Base-by-base conservation (phyloP, 257 asterid species). In the Orobanche coerulescens region DNA sequence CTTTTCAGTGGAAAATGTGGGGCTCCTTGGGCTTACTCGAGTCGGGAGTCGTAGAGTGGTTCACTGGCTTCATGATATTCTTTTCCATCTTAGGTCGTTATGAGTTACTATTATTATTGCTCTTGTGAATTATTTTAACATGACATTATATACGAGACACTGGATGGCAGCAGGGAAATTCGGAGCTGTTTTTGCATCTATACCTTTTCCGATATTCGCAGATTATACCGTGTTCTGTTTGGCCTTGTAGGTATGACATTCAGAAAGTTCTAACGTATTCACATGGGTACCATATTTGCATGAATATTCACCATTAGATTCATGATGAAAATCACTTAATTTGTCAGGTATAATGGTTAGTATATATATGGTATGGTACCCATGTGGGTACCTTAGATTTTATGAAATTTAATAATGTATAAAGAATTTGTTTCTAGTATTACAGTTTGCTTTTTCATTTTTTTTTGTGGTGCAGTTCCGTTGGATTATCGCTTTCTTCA, bases 181-280 rank as follows among this genome's bases (percentile, higher is more conserved):
- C 53, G 98, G 98, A 61, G 98, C 98, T 66, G 96, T 93, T 66
- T 93, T 93, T 69, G 97, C 98, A 48, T 93, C 98, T 24, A 93
- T 93, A 47, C 98, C 98, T 1, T 83, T 93, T 61, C 84, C 97
- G 0, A 86, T 93, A 73, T 93, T 67, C 40, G 98, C 98, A 20
- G 98, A 14, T 57, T 93, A 9, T 86, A 93, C 70, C 89, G 98
- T 70, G 79, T 93, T 70, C 82, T 93, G 25, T 93, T 93, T 71
- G 98, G 95, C 78, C 96, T 93, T 44, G 97, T 93, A 51, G 97
- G 98, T 93, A 86, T 9, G 94, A 67, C 5, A 55, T n/a, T n/a
- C n/a, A n/a, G n/a, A n/a, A n/a, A n/a, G n/a, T n/a, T n/a, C n/a
- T n/a, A n/a, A n/a, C n/a, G n/a, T n/a, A n/a, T n/a, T n/a, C n/a